Conservation (phyloP, 2,329 filamentous ascomycete species). For the Pseudonectria foliicola region DNA sequence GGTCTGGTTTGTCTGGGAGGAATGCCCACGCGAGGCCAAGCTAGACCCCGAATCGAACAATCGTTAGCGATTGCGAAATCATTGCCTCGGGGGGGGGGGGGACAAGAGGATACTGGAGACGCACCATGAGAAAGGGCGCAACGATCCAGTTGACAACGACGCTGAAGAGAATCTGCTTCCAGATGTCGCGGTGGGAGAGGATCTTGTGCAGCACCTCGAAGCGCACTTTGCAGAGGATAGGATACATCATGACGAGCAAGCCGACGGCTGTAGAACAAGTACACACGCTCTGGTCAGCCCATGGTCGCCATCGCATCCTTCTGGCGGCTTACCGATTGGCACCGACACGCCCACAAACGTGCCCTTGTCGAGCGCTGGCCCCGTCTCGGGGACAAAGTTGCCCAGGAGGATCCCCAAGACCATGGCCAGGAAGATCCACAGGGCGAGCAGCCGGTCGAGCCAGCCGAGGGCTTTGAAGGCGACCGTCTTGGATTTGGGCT, state of each 20-base stretch:
- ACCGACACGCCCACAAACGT: conserved; percentile 64
- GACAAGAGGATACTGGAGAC: no score
- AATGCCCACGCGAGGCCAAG: conserved; percentile 62
- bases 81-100: no score
- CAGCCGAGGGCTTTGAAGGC: conserved; percentile 49
- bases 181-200: conserved; percentile 54
- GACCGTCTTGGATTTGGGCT: background rate
- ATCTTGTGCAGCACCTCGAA: conserved; percentile 68
- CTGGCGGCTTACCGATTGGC: conserved; percentile 50
- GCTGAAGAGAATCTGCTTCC: conserved; percentile 74
- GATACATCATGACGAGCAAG: conserved; percentile 89
- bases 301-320: no score
- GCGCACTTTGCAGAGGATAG: conserved; percentile 79
- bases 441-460: conserved; percentile 56
- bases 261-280: conserved; percentile 54
- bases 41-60: no score
- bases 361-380: conserved; percentile 58
- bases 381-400: conserved; percentile 62
- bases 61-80: no score
- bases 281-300: no score
- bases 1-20: conserved; percentile 48
- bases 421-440: conserved; percentile 78
- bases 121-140: conserved; percentile 74
- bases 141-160: conserved; percentile 76
- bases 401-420: conserved; percentile 65